A percentile compares a stretch with the other conserved stretches of the same genome.
Evolutionary conservation across 1,284 basidiomycete species (phyloP).

Genomic region (Apiotrichum laibachii): DNA sequence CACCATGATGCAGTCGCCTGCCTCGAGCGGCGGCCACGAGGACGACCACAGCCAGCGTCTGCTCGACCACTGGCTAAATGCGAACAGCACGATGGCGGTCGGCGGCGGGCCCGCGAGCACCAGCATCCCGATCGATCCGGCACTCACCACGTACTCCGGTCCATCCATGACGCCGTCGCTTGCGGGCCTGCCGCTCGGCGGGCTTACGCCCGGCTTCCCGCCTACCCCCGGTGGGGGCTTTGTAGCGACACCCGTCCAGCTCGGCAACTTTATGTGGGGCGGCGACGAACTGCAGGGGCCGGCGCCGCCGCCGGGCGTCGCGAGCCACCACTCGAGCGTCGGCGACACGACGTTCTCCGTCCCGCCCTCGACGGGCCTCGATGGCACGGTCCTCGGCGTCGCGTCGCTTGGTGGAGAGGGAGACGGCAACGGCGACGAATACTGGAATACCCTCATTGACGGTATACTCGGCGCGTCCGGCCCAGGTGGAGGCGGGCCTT

Average conservation of each 20-base stretch:
- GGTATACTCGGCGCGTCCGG: slow-evolving; percentile 19
- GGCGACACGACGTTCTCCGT: slow-evolving; percentile 5
- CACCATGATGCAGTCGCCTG: slow-evolving; percentile 19
- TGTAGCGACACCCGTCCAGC: slow-evolving; percentile 1
- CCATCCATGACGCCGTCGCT: background rate
- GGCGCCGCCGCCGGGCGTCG: background rate
- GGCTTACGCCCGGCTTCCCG: background rate
- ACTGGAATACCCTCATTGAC: slow-evolving; percentile 52
- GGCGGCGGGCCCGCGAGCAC: slow-evolving; percentile 17
- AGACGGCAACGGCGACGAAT: slow-evolving; percentile 42
- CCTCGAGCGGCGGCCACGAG: slow-evolving; percentile 31
- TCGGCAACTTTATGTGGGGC: slow-evolving; percentile 9
- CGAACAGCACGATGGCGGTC: slow-evolving; percentile 44
- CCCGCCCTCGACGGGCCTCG: slow-evolving; percentile 12
- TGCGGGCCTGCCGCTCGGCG: background rate
- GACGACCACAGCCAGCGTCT: slow-evolving; percentile 50
- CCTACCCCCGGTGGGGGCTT: background rate
- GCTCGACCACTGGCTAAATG: slow-evolving; percentile 50
- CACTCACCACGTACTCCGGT: background rate
- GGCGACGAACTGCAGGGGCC: background rate
- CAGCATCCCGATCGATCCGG: slow-evolving; percentile 9
- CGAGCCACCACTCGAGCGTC: background rate
- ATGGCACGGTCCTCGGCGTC: slow-evolving; percentile 16
- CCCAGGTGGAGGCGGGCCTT: background rate
- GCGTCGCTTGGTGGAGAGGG: slow-evolving; percentile 3